Conservation (phyloP, 805 yeast species). For the Metschnikowia aberdeeniae region DNA sequence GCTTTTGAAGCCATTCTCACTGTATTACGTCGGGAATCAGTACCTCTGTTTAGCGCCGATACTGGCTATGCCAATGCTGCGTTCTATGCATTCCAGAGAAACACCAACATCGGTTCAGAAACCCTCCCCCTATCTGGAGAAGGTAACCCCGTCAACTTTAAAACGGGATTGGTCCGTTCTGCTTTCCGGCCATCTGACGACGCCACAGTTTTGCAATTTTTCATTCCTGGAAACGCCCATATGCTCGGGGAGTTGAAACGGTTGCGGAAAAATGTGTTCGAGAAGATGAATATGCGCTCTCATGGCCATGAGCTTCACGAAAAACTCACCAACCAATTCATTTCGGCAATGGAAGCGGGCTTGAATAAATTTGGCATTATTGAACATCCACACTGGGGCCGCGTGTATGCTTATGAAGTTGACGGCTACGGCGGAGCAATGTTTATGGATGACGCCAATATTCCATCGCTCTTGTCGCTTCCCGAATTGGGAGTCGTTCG, state of each 20-base stretch:
- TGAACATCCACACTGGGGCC: conserved; percentile 66
- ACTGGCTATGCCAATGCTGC: conserved; percentile 47
- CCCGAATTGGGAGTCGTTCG: conserved; percentile 72
- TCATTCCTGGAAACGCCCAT: conserved; percentile 84
- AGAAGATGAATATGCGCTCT: conserved; percentile 13
- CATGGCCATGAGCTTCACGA: conserved; percentile 8
- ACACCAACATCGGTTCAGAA: conserved; percentile 74
- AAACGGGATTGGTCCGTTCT: conserved; percentile 70
- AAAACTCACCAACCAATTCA: conserved; percentile 30
- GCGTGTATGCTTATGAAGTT: conserved; percentile 82
- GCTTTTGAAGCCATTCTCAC: conserved; percentile 52
- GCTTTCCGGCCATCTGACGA: conserved; percentile 90
- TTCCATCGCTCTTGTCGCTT: conserved; percentile 75
- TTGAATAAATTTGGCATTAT: conserved; percentile 61
- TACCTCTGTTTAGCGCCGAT: conserved; percentile 52
- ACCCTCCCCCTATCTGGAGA: conserved; percentile 74
- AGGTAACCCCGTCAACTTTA: conserved; percentile 77
- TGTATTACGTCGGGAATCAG: conserved; percentile 56
- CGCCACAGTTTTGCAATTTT: conserved; percentile 73
- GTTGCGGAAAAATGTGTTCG: conserved; percentile 22
- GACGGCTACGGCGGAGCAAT: conserved; percentile 77
- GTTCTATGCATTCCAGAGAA: conserved; percentile 65
- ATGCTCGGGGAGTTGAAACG: conserved; percentile 58
- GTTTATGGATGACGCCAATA: conserved; percentile 88
- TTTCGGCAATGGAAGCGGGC: conserved; percentile 47